Percentiles rank a stretch among this genome's conserved stretches.
phyloP scores from a whole-genome alignment of 2,329 filamentous ascomycete genomes.

The Sphaerostilbella broomeana region DNA sequence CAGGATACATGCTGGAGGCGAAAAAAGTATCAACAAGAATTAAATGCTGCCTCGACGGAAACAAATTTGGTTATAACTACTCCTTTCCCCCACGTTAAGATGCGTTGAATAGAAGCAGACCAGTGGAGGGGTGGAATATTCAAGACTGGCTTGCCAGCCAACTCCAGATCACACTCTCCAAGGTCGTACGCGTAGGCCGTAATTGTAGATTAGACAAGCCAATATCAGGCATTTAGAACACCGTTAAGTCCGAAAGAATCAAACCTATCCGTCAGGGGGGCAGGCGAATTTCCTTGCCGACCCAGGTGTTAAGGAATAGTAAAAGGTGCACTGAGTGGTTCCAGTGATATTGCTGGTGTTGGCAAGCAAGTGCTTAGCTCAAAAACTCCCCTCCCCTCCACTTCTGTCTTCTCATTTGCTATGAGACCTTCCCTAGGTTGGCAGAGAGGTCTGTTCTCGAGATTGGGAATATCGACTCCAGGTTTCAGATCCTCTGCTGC shows the following conservation, averaged over 20 bases:
- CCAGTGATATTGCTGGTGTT: too few relatives aligned
- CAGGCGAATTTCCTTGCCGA: too few relatives aligned
- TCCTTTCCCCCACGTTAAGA: too few relatives aligned
- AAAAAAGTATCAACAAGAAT: not conserved
- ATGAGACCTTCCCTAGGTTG: constrained; percentile 4
- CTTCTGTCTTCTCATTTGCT: not conserved
- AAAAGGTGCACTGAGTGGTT: too few relatives aligned
- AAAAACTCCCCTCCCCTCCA: too few relatives aligned
- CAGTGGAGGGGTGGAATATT: not conserved
- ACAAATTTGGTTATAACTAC: not conserved
- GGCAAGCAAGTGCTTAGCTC: too few relatives aligned
- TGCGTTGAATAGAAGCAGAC: not conserved
- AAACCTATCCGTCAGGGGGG: too few relatives aligned
- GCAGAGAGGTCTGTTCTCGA: constrained; percentile 9
- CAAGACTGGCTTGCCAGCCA: constrained; percentile 1
- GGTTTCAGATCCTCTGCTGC: constrained; percentile 33
- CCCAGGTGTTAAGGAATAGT: too few relatives aligned
- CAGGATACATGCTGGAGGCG: not conserved
- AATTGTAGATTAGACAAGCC: constrained; percentile 12
- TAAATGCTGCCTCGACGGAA: not conserved
- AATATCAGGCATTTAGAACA: constrained; percentile 10
- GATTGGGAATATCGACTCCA: constrained; percentile 31
- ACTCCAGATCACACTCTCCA: constrained; percentile 12
- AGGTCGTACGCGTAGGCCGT: constrained; percentile 20
- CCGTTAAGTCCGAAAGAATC: not conserved